phyloP scores from a whole-genome alignment of 2,329 filamentous ascomycete species.

The Pseudogymnoascus pannorum region DNA sequence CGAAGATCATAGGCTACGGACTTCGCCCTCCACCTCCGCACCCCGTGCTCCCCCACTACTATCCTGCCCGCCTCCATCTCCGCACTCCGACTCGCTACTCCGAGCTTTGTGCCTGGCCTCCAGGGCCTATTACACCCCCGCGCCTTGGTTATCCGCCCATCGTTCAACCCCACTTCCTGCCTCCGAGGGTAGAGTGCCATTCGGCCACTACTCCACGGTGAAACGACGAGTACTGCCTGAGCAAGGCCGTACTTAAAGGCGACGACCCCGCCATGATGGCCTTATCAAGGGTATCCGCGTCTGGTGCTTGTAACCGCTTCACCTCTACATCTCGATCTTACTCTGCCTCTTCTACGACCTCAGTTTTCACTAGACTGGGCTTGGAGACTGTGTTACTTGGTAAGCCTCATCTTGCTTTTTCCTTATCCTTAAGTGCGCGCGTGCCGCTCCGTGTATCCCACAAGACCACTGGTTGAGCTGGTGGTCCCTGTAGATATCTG shows the following conservation, averaged over 20 bases:
- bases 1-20: slow-evolving; percentile 14
- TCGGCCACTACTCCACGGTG: neutral
- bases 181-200: neutral
- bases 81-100: neutral
- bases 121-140: neutral
- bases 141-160: neutral
- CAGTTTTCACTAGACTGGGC: neutral
- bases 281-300: slow-evolving; percentile 2
- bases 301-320: slow-evolving; percentile 4
- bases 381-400: neutral
- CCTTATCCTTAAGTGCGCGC: neutral
- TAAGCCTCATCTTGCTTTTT: slow-evolving; percentile 7
- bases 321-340: neutral
- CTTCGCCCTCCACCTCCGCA: slow-evolving; percentile 9
- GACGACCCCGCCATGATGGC: slow-evolving; percentile 1
- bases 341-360: neutral
- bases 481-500: neutral
- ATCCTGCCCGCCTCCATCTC: slow-evolving; percentile 15
- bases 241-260: neutral
- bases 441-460: neutral
- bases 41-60: slow-evolving; percentile 27
- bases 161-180: neutral
- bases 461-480: neutral
- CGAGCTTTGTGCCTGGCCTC: neutral
- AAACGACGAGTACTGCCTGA: neutral